phyloP scores from a whole-genome alignment of 176 grass and related monocot species.

The Canna indica region DNA sequence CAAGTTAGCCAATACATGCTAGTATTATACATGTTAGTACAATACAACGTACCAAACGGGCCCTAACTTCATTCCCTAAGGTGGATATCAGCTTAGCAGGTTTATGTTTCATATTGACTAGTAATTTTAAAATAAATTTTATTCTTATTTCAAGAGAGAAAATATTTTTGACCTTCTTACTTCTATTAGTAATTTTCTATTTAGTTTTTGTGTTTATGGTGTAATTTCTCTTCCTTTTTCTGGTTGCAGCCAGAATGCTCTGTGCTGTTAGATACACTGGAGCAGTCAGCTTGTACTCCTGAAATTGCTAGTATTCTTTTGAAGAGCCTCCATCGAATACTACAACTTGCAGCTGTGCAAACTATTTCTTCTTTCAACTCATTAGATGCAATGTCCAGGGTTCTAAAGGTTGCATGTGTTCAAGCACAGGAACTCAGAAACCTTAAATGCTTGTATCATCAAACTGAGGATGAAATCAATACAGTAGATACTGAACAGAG shows the following conservation, averaged over 20 bases:
- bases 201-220: background rate
- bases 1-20: too few relatives aligned
- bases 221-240: constrained; percentile 11
- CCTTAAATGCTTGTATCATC: constrained; percentile 22
- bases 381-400: constrained; percentile 54
- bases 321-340: constrained; percentile 76
- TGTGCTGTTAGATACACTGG: constrained; percentile 55
- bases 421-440: constrained; percentile 69
- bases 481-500: constrained; percentile 36
- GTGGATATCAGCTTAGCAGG: background rate
- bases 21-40: too few relatives aligned
- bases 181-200: background rate
- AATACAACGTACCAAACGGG: too few relatives aligned
- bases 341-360: constrained; percentile 73
- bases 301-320: constrained; percentile 57
- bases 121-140: background rate
- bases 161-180: background rate
- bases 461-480: constrained; percentile 21
- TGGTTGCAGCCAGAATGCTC: constrained; percentile 91
- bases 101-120: background rate
- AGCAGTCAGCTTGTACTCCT: constrained; percentile 51
- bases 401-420: constrained; percentile 69
- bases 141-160: background rate
- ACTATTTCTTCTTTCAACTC: constrained; percentile 69
- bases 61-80: too few relatives aligned